These are phyloP conservation scores for Phytophthora chlamydospora DNA, from an alignment of 352 stramenopile species.

Conservation along the genomic window DNA sequence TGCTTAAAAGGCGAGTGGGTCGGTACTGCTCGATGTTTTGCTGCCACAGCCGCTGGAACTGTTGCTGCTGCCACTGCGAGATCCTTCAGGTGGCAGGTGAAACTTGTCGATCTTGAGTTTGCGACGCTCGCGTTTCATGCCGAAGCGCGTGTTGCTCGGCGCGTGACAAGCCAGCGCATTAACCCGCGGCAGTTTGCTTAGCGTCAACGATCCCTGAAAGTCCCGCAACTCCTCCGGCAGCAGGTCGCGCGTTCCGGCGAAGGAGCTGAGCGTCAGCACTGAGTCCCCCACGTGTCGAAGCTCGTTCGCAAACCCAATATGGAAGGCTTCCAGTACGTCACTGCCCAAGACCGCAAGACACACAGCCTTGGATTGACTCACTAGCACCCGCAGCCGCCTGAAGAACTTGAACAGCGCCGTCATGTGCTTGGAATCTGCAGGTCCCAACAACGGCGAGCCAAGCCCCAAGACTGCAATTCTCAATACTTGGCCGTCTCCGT, in stretches of 20 bases:
- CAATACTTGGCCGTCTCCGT: constrained; percentile 34
- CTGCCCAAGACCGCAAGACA: constrained; percentile 34
- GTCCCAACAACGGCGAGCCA: constrained; percentile 49
- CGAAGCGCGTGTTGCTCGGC: constrained; percentile 60
- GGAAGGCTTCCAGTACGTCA: constrained; percentile 31
- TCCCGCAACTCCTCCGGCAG: constrained; percentile 63
- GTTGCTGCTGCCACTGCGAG: constrained; percentile 40
- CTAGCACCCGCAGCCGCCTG: constrained; percentile 36
- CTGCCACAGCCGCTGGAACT: constrained; percentile 13
- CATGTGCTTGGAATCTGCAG: constrained; percentile 46
- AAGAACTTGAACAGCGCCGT: constrained; percentile 47
- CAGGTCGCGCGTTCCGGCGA: constrained; percentile 61
- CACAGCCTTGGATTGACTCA: constrained; percentile 29
- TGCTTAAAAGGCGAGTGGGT: constrained; percentile 34
- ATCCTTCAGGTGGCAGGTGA: constrained; percentile 70
- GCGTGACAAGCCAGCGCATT: constrained; percentile 64
- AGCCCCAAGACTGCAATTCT: constrained; percentile 52
- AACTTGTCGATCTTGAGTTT: constrained; percentile 86
- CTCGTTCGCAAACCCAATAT: constrained; percentile 45
- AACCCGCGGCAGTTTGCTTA: constrained; percentile 64
- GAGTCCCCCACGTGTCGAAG: constrained; percentile 63
- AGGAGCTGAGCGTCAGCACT: constrained; percentile 63
- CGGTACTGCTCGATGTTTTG: constrained; percentile 10
- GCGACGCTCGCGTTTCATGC: constrained; percentile 66
- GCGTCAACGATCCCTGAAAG: constrained; percentile 61